Conservation (phyloP, 1,284 basidiomycete genomes). For the Melampsora larici-populina region DNA sequence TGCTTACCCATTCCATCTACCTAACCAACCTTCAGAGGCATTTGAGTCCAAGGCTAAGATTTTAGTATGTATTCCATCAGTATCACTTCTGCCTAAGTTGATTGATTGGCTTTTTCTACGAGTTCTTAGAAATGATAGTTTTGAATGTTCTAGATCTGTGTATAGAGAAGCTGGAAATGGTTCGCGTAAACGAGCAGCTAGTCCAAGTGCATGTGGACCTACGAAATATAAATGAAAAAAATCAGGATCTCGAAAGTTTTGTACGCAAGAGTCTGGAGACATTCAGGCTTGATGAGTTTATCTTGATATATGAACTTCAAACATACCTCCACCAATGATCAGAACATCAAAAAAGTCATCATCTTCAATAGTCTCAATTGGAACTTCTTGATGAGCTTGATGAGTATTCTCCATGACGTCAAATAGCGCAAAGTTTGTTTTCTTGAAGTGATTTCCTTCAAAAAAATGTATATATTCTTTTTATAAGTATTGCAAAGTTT, state of each 20-base stretch:
- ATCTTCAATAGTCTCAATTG: constrained; percentile 28
- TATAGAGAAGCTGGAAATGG: constrained; percentile 48
- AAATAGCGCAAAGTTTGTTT: too few species aligned
- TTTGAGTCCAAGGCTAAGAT: not conserved
- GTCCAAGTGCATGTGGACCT: constrained; percentile 50
- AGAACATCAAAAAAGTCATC: constrained; percentile 41
- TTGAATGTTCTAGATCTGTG: constrained; percentile 51
- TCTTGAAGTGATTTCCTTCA: too few species aligned
- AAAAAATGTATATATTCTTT: too few species aligned
- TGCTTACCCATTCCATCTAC: not conserved
- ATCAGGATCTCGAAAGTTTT: not conserved
- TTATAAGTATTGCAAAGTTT: too few species aligned
- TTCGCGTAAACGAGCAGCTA: constrained; percentile 48
- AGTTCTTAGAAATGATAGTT: constrained; percentile 47
- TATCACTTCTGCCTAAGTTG: not conserved
- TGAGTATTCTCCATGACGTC: not conserved
- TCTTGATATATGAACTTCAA: not conserved
- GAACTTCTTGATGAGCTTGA: not conserved
- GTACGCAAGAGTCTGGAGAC: not conserved
- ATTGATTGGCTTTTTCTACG: not conserved
- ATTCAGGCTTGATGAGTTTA: not conserved
- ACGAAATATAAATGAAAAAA: constrained; percentile 1
- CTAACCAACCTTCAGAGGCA: not conserved
- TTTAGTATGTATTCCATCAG: not conserved
- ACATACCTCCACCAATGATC: constrained; percentile 42